Percentiles rank a stretch among this genome's conserved stretches.
Evolutionary conservation across 768 basidiomycete genomes (phyloP).

Genomic region (Hericium alpestre): DNA sequence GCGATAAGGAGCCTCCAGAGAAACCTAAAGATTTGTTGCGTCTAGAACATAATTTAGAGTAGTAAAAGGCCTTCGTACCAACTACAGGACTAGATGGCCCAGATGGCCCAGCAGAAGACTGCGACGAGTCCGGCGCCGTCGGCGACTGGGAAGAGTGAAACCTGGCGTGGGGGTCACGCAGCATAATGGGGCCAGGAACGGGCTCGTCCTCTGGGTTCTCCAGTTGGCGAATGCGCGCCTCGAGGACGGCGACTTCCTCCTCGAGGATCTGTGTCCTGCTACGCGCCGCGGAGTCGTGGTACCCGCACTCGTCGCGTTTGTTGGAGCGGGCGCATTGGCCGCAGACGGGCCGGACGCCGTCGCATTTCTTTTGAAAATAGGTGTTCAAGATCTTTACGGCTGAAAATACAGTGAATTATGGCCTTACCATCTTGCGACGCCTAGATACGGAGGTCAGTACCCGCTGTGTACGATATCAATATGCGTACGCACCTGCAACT

Average conservation of each 20-base stretch:
- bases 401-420: background rate
- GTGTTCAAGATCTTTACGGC: background rate
- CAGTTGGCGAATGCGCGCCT: conserved; percentile 32
- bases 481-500: conserved; percentile 11
- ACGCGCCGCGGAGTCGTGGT: conserved; percentile 48
- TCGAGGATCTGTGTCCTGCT: conserved; percentile 50
- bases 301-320: conserved; percentile 60
- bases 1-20: too few relatives aligned
- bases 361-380: conserved; percentile 41
- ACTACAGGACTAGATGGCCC: too few relatives aligned
- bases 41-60: too few relatives aligned
- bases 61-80: too few relatives aligned
- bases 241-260: conserved; percentile 44
- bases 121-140: background rate
- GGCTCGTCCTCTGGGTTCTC: conserved; percentile 10
- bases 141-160: background rate
- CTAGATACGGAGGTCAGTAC: background rate
- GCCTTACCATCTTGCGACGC: conserved; percentile 12
- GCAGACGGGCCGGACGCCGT: conserved; percentile 52
- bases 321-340: conserved; percentile 48
- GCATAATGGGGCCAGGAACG: conserved; percentile 4
- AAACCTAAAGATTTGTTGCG: too few relatives aligned
- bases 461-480: background rate
- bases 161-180: conserved; percentile 12
- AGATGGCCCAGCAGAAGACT: too few relatives aligned